Conservation (phyloP, 2,329 filamentous ascomycete genomes). For the Arthrobotrys sphaeroides region DNA sequence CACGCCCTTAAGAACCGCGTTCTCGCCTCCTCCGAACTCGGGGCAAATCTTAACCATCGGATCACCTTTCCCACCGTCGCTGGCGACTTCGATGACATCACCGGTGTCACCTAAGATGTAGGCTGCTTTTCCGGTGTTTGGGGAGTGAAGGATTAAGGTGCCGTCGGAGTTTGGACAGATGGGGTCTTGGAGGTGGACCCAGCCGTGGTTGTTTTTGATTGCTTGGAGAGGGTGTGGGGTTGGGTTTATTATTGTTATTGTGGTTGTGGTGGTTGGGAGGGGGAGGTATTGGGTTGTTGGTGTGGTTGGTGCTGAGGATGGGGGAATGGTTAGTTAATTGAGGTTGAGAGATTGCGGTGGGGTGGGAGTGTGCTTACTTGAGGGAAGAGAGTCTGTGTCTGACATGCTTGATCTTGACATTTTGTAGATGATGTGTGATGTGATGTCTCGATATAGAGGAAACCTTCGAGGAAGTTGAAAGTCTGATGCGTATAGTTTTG, state of each 20-base stretch:
- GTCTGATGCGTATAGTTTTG: too few relatives aligned
- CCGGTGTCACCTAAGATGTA: slow-evolving; percentile 32
- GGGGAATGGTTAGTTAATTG: neutral
- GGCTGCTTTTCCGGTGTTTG: slow-evolving; percentile 20
- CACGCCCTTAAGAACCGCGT: slow-evolving; percentile 5
- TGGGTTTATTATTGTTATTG: slow-evolving; percentile 47
- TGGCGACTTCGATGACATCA: slow-evolving; percentile 36
- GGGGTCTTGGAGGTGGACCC: slow-evolving; percentile 35
- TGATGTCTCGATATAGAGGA: too few relatives aligned
- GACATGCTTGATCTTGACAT: slow-evolving; percentile 3
- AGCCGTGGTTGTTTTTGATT: slow-evolving; percentile 45
- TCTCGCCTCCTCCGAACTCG: slow-evolving; percentile 18
- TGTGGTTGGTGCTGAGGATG: neutral
- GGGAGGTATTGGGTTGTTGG: slow-evolving; percentile 1
- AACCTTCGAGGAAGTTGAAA: too few relatives aligned
- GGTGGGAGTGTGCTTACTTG: neutral
- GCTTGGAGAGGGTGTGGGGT: slow-evolving; percentile 31
- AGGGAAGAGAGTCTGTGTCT: slow-evolving; percentile 1
- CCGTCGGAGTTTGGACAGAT: slow-evolving; percentile 33
- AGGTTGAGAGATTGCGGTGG: neutral
- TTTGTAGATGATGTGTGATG: neutral
- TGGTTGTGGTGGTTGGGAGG: neutral
- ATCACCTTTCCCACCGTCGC: slow-evolving; percentile 5
- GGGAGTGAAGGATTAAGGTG: slow-evolving; percentile 15
- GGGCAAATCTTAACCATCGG: slow-evolving; percentile 33